phyloP scores from a whole-genome alignment of 2,329 filamentous ascomycete species.

The Chrysoporthe puriensis region DNA sequence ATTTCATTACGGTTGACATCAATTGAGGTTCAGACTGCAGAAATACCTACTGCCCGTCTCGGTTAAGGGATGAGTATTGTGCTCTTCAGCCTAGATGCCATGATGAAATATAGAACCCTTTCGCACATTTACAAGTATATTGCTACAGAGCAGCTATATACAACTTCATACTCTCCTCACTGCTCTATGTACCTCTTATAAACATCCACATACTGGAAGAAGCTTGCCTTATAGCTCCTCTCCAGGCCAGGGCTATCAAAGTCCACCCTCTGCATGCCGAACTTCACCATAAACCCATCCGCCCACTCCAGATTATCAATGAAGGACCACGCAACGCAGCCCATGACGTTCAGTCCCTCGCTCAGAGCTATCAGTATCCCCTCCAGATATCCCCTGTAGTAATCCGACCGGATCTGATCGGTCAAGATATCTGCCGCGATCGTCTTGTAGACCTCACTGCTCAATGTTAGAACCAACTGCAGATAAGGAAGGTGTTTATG shows the following conservation, averaged over 20 bases:
- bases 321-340: slow-evolving; percentile 18
- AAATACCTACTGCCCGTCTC: no score
- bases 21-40: no score
- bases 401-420: slow-evolving; percentile 23
- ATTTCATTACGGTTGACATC: no score
- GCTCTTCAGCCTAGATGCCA: neutral
- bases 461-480: neutral
- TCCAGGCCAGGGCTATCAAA: slow-evolving; percentile 20
- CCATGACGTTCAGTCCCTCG: slow-evolving; percentile 21
- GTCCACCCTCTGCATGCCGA: slow-evolving; percentile 20
- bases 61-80: no score
- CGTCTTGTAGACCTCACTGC: slow-evolving; percentile 23
- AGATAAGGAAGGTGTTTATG: neutral
- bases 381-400: slow-evolving; percentile 22
- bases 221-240: slow-evolving; percentile 20
- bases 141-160: neutral
- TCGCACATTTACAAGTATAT: neutral
- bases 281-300: slow-evolving; percentile 15
- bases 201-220: slow-evolving; percentile 23
- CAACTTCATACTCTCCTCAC: neutral
- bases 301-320: slow-evolving; percentile 24
- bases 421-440: slow-evolving; percentile 19
- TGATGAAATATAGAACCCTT: neutral
- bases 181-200: slow-evolving; percentile 18
- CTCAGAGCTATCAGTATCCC: slow-evolving; percentile 19